Percentiles rank a stretch among this genome's conserved stretches.
Conservation (phyloP, 2,329 filamentous ascomycete species). For the Sarocladium strictum region DNA sequence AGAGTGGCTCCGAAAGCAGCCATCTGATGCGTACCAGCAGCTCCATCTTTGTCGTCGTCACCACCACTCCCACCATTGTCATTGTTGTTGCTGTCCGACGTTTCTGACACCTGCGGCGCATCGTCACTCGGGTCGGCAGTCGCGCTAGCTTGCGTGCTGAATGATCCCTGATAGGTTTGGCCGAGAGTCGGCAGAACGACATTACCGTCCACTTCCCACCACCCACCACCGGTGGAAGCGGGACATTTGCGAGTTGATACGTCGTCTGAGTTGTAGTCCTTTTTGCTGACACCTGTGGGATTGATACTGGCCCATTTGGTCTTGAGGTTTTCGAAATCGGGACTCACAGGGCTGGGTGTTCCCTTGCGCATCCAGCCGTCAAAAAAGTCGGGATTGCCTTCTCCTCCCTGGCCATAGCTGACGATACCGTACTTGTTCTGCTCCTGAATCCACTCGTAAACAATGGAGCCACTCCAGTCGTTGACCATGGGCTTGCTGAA, state of each 20-base stretch:
- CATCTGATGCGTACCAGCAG: constrained; percentile 15
- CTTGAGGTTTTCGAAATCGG: constrained; percentile 75
- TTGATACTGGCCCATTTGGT: constrained; percentile 67
- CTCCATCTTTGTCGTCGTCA: constrained; percentile 11
- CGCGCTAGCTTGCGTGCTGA: constrained; percentile 14
- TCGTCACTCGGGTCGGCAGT: constrained; percentile 12
- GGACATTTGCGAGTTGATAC: constrained; percentile 66
- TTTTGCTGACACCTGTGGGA: constrained; percentile 61
- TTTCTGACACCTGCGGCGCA: not conserved
- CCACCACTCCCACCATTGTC: constrained; percentile 11
- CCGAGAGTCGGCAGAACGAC: constrained; percentile 65
- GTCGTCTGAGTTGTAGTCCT: constrained; percentile 57
- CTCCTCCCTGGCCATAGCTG: constrained; percentile 58
- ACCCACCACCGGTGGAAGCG: constrained; percentile 58
- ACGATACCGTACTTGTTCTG: constrained; percentile 77
- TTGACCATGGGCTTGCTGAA: constrained; percentile 67
- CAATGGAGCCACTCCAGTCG: constrained; percentile 68
- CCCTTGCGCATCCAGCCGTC: constrained; percentile 67
- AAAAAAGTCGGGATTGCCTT: constrained; percentile 27
- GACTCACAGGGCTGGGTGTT: constrained; percentile 64
- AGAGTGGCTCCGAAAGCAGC: constrained; percentile 2
- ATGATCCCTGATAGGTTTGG: constrained; percentile 34
- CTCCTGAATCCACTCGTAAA: constrained; percentile 90
- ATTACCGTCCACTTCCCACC: constrained; percentile 75
- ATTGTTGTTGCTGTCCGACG: not conserved